A percentile compares a stretch with the other conserved stretches of the same genome.
phyloP scores from a whole-genome alignment of 129 eudicot genomes.

The Mikania micrantha region DNA sequence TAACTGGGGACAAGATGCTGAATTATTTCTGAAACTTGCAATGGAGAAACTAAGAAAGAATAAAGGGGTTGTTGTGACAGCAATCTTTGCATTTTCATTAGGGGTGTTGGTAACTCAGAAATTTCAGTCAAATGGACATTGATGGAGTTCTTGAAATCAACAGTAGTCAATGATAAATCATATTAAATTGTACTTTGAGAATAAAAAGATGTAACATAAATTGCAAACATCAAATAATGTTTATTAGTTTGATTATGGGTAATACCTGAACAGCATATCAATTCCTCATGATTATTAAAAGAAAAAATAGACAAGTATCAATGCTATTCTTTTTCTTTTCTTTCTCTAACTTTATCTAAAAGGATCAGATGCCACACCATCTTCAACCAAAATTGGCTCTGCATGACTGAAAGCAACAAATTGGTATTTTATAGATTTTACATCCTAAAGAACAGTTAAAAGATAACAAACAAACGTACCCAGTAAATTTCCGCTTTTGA shows the following conservation, averaged over 20 bases:
- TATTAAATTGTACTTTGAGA: neutral
- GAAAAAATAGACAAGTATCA: neutral
- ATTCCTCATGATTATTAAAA: neutral
- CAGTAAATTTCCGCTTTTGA: no score
- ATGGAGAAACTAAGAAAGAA: constrained; percentile 32
- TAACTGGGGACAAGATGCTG: constrained; percentile 24
- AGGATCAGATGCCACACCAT: neutral
- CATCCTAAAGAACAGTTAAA: neutral
- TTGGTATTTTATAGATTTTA: neutral
- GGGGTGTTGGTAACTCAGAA: constrained; percentile 51
- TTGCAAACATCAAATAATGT: constrained; percentile 1
- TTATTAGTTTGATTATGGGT: neutral
- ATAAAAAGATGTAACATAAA: neutral
- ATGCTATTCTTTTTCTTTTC: neutral
- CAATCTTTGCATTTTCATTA: constrained; percentile 54
- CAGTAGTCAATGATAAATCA: neutral
- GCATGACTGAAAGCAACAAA: neutral
- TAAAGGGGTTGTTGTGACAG: constrained; percentile 40
- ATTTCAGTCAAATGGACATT: constrained; percentile 34
- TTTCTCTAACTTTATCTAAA: neutral
- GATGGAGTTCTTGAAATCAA: neutral
- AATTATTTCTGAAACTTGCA: constrained; percentile 22
- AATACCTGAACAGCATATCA: neutral
- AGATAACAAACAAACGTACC: neutral
- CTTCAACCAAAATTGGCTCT: neutral